Percentiles rank a stretch among this genome's conserved stretches.
These are phyloP conservation scores for Coprinellus micaceus DNA, from an alignment of 768 basidiomycete species.

Conservation along the genomic window DNA sequence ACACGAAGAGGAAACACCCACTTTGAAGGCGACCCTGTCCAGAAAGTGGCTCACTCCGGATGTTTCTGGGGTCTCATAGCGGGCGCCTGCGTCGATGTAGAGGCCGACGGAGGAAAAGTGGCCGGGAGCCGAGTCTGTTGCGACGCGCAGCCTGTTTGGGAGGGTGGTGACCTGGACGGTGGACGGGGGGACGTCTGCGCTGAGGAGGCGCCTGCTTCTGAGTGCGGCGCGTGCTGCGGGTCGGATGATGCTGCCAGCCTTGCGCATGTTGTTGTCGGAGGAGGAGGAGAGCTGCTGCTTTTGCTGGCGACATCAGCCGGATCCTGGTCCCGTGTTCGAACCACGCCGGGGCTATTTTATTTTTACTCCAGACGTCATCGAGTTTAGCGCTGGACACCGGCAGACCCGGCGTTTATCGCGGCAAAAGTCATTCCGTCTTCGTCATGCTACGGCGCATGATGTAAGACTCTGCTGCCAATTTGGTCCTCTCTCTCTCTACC, in stretches of 20 bases:
- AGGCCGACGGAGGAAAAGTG: conserved; percentile 94
- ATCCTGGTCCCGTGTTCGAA: conserved; percentile 20
- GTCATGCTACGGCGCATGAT: background rate
- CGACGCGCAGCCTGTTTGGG: conserved; percentile 88
- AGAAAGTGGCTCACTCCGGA: conserved; percentile 89
- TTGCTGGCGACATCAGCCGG: too few relatives aligned
- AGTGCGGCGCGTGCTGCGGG: conserved; percentile 16
- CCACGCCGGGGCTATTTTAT: conserved; percentile 15
- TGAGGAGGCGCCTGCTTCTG: conserved; percentile 11
- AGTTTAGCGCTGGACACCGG: too few relatives aligned
- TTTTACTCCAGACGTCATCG: background rate
- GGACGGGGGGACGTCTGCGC: conserved; percentile 24
- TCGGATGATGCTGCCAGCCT: conserved; percentile 36
- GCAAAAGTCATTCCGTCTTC: background rate
- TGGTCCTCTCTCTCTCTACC: conserved; percentile 1
- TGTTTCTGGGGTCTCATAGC: conserved; percentile 73
- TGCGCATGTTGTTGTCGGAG: conserved; percentile 32
- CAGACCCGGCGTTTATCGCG: background rate
- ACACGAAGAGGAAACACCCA: conserved; percentile 29
- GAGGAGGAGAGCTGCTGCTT: too few relatives aligned
- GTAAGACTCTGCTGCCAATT: background rate
- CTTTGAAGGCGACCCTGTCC: conserved; percentile 97
- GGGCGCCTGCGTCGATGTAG: conserved; percentile 89
- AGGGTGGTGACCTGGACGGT: conserved; percentile 73
- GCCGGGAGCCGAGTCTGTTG: conserved; percentile 85